Evolutionary conservation across 2,329 filamentous ascomycete species (phyloP).

Genomic region (Fusarium continuum): DNA sequence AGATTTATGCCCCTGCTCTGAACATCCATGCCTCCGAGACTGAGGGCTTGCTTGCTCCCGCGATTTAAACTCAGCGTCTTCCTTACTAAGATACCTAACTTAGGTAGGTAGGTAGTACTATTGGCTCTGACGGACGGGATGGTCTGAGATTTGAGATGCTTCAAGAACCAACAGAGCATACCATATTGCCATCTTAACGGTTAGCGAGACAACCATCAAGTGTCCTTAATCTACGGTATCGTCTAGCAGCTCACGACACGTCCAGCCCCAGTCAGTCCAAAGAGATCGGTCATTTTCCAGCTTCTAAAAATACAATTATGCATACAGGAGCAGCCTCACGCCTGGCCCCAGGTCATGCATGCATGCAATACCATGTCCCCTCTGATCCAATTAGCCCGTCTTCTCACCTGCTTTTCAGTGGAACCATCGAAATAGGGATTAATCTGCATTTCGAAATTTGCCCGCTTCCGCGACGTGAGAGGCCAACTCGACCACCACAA

Average conservation of each 20-base stretch:
- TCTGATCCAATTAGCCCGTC: constrained; percentile 36
- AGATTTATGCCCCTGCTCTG: background rate
- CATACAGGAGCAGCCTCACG: constrained; percentile 39
- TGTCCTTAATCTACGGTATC: too few species aligned
- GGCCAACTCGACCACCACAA: constrained; percentile 28
- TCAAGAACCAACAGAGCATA: too few species aligned
- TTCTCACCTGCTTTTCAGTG: constrained; percentile 15
- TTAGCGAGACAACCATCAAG: too few species aligned
- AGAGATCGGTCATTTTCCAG: constrained; percentile 4
- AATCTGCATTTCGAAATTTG: constrained; percentile 35
- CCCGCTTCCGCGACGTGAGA: constrained; percentile 29
- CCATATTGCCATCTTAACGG: too few species aligned
- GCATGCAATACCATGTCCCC: background rate
- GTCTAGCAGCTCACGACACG: constrained; percentile 8
- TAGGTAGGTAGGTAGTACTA: too few species aligned
- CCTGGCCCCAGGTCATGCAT: constrained; percentile 35
- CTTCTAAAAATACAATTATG: constrained; percentile 41
- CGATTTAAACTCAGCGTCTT: background rate
- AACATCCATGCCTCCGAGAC: background rate
- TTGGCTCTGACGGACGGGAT: background rate
- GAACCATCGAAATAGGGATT: constrained; percentile 35
- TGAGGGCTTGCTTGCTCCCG: too few species aligned
- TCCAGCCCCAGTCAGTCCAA: constrained; percentile 16
- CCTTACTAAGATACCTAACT: too few species aligned
- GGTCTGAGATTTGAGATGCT: too few species aligned